Percentiles rank a stretch among this genome's conserved stretches.
These are phyloP conservation scores for Hypoxylon rickii DNA, from an alignment of 495 filamentous ascomycete genomes.

Conservation along the genomic window DNA sequence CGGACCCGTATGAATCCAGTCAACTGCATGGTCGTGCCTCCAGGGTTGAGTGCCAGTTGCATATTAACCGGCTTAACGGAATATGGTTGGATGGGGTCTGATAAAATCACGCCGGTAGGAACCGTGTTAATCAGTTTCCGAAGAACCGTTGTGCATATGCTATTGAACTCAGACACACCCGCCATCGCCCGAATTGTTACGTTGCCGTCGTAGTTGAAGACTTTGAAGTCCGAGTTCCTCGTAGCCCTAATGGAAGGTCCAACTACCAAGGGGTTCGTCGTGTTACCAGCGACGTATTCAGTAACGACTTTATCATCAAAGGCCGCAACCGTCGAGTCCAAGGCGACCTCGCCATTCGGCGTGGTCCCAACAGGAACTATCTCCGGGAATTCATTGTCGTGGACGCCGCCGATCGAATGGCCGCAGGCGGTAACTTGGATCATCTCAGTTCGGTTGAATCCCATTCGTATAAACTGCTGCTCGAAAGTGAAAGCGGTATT, in stretches of 20 bases:
- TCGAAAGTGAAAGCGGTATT: constrained; percentile 56
- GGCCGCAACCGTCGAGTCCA: constrained; percentile 50
- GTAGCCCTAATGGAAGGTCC: constrained; percentile 47
- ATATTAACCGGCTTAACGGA: constrained; percentile 61
- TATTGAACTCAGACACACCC: constrained; percentile 46
- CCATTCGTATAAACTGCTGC: constrained; percentile 61
- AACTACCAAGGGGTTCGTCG: constrained; percentile 57
- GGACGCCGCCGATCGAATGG: constrained; percentile 65
- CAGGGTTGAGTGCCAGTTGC: constrained; percentile 48
- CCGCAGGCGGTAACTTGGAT: constrained; percentile 66
- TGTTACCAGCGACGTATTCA: constrained; percentile 60
- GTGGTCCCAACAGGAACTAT: constrained; percentile 54
- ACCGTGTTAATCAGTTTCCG: constrained; percentile 67
- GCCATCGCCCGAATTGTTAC: constrained; percentile 57
- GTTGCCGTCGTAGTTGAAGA: constrained; percentile 62
- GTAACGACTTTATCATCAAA: constrained; percentile 62
- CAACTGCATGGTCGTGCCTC: constrained; percentile 43
- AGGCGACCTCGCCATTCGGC: constrained; percentile 49
- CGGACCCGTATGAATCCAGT: constrained; percentile 51
- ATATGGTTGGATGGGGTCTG: constrained; percentile 59
- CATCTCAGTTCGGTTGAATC: constrained; percentile 60
- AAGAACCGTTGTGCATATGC: constrained; percentile 55
- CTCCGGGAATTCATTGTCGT: constrained; percentile 57
- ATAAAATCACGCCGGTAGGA: constrained; percentile 54
- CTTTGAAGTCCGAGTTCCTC: constrained; percentile 59